Evolutionary conservation across 768 basidiomycete genomes (phyloP), one percentile per base, ranked within the genome.

Genomic region (Rhizopogon salebrosus): DNA sequence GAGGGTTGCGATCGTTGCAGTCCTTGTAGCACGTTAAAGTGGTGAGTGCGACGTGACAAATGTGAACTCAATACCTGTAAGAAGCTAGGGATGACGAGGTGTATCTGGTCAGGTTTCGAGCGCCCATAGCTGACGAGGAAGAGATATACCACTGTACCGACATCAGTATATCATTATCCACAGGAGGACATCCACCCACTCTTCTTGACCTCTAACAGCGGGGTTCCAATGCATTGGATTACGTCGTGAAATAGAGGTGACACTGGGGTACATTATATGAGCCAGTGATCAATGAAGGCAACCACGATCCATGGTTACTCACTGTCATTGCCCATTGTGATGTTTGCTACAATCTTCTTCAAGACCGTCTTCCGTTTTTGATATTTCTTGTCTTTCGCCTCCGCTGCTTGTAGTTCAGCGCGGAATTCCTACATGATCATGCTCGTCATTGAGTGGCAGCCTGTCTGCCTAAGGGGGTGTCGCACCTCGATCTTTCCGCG

Each of bases 271-370:
- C 56, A 61, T 57, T 54, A 58, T 51, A 41, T 40, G 56, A 59
- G 54, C 56, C 56, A 56, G 59, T 55, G 49, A 20, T 48, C 51
- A 42, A 52, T 45, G 10, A 39, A 48, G 9, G 9, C 4, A 20
- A 45, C 20, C 8, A 13, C 8, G 13, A 31, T 16, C 34, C 8
- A 34, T 36, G 57, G 55, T 49, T 57, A 83, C 93, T 72, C 66
- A 97, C 95, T 95, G 72, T 98, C 95, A 65, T 94, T 97, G 40
- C 97, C 97, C 95, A 99, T 98, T 3, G 97, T 99, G 70, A 98
- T 98, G 70, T 98, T 98, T 38, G 97, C 97, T 11, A 98, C 93
- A 55, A 98, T 88, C 76, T 95, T 95, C 80, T 99, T 98, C 61
- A 98, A 72, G 18, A 92, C 88, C 0, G 84, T 94, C 80, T 94